Percentiles rank a stretch among this genome's conserved stretches.
phyloP scores from a whole-genome alignment of 108 stramenopile species.

The Cyclotella kingstonii region DNA sequence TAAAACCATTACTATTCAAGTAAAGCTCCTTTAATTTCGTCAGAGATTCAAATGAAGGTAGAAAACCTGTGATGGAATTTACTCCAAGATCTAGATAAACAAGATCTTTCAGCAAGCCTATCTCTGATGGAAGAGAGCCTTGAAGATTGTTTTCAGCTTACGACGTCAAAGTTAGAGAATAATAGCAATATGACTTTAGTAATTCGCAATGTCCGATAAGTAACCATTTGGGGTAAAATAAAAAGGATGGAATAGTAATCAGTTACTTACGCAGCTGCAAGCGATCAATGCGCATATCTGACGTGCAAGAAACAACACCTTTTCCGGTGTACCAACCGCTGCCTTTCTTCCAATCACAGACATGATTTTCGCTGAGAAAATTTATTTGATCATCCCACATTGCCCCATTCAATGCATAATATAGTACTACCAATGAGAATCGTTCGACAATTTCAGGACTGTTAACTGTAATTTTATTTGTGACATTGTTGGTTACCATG shows the following conservation, averaged over 20 bases:
- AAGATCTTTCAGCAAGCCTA: slow-evolving; percentile 34
- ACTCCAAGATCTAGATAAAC: slow-evolving; percentile 28
- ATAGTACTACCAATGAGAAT: slow-evolving; percentile 8
- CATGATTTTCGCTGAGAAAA: background rate
- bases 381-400: background rate
- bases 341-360: slow-evolving; percentile 28
- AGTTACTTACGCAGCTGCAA: slow-evolving; percentile 1
- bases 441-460: slow-evolving; percentile 6
- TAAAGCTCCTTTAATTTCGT: slow-evolving; percentile 37
- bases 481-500: too few relatives aligned
- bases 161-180: slow-evolving; percentile 1
- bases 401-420: slow-evolving; percentile 2
- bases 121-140: slow-evolving; percentile 50
- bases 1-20: slow-evolving; percentile 44
- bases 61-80: slow-evolving; percentile 34
- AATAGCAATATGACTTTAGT: too few relatives aligned
- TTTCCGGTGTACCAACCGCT: background rate
- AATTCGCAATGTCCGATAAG: too few relatives aligned
- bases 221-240: too few relatives aligned
- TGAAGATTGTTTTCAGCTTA: slow-evolving; percentile 49
- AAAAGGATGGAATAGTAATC: too few relatives aligned
- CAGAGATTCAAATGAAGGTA: slow-evolving; percentile 20
- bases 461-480: background rate
- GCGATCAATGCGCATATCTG: background rate
- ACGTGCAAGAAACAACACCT: background rate